These are phyloP conservation scores for Picea sitchensis DNA, from an alignment of 75 land plant species.

Conservation along the genomic window DNA sequence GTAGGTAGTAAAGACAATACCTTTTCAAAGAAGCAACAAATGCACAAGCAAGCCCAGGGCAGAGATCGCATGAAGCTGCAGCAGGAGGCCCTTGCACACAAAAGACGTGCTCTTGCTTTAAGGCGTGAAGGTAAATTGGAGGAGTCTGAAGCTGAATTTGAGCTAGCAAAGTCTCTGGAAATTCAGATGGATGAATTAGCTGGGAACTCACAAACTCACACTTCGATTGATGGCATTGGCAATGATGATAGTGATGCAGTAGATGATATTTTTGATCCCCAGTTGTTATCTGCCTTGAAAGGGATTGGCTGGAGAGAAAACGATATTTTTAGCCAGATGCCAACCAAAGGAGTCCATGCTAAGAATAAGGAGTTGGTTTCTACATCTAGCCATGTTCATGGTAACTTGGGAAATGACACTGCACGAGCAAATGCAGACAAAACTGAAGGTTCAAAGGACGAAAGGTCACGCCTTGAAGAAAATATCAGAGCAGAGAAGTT, in stretches of 20 bases:
- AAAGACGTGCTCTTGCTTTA: slow-evolving; percentile 77
- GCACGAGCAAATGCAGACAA: background rate
- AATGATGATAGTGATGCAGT: slow-evolving; percentile 39
- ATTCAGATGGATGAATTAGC: slow-evolving; percentile 76
- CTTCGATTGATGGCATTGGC: slow-evolving; percentile 12
- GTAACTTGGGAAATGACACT: slow-evolving; percentile 13
- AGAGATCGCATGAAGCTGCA: slow-evolving; percentile 86
- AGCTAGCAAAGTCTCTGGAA: slow-evolving; percentile 78
- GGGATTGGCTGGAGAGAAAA: slow-evolving; percentile 65
- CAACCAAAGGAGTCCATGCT: background rate
- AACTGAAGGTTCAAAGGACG: slow-evolving; percentile 19
- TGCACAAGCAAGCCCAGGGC: slow-evolving; percentile 35
- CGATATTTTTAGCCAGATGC: slow-evolving; percentile 13
- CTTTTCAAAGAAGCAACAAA: background rate
- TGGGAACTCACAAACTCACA: slow-evolving; percentile 16
- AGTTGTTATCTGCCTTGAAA: slow-evolving; percentile 78
- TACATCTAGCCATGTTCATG: slow-evolving; percentile 1
- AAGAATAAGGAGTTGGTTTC: slow-evolving; percentile 10
- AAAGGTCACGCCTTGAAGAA: slow-evolving; percentile 56
- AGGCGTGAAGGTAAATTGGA: slow-evolving; percentile 76
- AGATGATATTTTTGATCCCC: slow-evolving; percentile 88
- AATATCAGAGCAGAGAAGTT: slow-evolving; percentile 71
- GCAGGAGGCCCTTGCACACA: slow-evolving; percentile 87
- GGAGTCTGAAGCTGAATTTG: slow-evolving; percentile 81
- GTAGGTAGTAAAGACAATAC: background rate